Evolutionary conservation across 768 basidiomycete species (phyloP).

Genomic region (Mycena latifolia): DNA sequence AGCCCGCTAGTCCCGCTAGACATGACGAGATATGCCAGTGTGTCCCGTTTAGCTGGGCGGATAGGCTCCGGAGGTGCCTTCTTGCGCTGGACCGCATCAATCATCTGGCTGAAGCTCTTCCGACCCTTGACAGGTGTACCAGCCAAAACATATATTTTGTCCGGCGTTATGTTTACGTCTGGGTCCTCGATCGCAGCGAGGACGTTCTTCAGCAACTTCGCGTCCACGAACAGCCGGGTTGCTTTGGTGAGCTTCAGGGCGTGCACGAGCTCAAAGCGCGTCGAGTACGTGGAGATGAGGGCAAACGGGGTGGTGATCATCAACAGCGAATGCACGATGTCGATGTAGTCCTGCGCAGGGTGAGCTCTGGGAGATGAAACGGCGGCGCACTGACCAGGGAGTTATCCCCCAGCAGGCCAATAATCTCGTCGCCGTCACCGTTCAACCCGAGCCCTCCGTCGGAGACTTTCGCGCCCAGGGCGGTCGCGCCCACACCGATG

Average conservation of each 20-base stretch:
- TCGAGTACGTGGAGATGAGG: conserved; percentile 66
- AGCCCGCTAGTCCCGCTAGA: conserved; percentile 85
- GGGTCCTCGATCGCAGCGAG: conserved; percentile 32
- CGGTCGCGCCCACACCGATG: conserved; percentile 69
- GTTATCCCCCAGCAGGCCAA: conserved; percentile 81
- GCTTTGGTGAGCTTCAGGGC: conserved; percentile 59
- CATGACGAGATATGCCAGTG: conserved; percentile 77
- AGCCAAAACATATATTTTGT: conserved; percentile 64
- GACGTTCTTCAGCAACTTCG: conserved; percentile 49
- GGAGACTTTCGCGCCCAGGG: conserved; percentile 57
- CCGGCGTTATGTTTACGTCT: conserved; percentile 49
- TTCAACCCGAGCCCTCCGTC: conserved; percentile 70
- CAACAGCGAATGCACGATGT: conserved; percentile 63
- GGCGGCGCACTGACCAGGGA: conserved; percentile 61
- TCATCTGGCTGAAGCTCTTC: conserved; percentile 58
- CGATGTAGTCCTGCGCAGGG: conserved; percentile 62
- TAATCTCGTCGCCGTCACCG: conserved; percentile 62
- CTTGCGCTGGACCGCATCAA: conserved; percentile 52
- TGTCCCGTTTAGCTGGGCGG: conserved; percentile 61
- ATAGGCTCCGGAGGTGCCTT: conserved; percentile 56
- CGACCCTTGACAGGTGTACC: conserved; percentile 53
- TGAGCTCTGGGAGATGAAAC: not conserved
- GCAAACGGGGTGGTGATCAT: conserved; percentile 64
- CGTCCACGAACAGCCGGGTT: conserved; percentile 67
- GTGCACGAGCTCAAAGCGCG: conserved; percentile 67